These are phyloP conservation scores for Rubus parviflorus DNA, from an alignment of 306 rosid species.

Conservation along the genomic window DNA sequence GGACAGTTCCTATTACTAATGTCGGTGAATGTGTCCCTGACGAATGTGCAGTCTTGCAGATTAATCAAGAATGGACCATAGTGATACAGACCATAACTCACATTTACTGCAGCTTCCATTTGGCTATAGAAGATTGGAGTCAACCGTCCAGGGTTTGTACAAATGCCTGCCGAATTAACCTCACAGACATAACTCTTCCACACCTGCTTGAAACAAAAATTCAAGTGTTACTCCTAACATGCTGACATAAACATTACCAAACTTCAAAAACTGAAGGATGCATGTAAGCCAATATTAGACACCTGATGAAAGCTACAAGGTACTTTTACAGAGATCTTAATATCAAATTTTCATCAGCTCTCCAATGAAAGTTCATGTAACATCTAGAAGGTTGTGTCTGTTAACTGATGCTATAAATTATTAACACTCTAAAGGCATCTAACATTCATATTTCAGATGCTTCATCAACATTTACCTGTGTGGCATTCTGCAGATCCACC, in stretches of 20 bases:
- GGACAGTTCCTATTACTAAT: conserved; percentile 59
- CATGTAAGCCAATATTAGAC: too few species aligned
- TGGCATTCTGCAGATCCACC: conserved; percentile 48
- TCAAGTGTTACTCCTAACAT: neutral
- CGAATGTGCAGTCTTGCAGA: conserved; percentile 64
- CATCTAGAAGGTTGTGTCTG: neutral
- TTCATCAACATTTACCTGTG: conserved; percentile 42
- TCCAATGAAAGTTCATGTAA: neutral
- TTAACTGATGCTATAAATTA: neutral
- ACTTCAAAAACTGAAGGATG: too few species aligned
- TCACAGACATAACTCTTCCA: conserved; percentile 60
- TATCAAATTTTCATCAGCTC: neutral
- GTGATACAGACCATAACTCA: conserved; percentile 58
- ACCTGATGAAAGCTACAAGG: neutral
- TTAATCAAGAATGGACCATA: conserved; percentile 65
- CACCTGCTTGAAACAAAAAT: conserved; percentile 49
- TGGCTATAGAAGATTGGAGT: conserved; percentile 54
- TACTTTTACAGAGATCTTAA: neutral
- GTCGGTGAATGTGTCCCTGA: conserved; percentile 45
- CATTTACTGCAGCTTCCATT: conserved; percentile 48
- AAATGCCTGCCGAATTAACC: conserved; percentile 44
- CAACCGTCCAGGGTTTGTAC: conserved; percentile 56
- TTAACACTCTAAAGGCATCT: neutral
- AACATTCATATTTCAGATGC: neutral
- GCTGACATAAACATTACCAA: neutral